Evolutionary conservation across 2,329 filamentous ascomycete genomes (phyloP).

Genomic region (Cladosporium colombiae): DNA sequence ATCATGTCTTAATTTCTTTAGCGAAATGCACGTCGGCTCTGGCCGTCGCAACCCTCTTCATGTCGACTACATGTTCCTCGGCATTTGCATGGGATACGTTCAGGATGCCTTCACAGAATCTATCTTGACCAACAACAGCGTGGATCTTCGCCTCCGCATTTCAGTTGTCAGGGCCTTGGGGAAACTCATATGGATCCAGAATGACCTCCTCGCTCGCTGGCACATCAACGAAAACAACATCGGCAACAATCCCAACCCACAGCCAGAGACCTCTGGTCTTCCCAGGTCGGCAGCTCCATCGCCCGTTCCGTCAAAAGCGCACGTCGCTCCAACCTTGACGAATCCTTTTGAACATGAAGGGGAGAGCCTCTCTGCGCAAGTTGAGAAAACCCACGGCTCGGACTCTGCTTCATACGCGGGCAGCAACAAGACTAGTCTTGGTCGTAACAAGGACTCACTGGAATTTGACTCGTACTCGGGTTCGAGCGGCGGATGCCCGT

Average conservation of each 20-base stretch:
- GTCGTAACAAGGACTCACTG: constrained; percentile 13
- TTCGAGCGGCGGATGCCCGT: constrained; percentile 7
- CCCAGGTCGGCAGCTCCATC: constrained; percentile 1
- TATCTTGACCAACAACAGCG: constrained; percentile 68
- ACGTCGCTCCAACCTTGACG: neutral
- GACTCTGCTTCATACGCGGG: constrained; percentile 12
- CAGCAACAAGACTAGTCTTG: constrained; percentile 17
- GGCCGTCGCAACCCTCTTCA: constrained; percentile 71
- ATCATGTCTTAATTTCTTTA: neutral
- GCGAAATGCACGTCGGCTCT: constrained; percentile 80
- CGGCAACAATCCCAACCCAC: neutral
- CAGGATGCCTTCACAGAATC: constrained; percentile 77
- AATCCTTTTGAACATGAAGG: neutral
- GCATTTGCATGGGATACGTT: constrained; percentile 70
- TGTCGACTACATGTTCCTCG: constrained; percentile 79
- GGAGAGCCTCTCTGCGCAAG: neutral
- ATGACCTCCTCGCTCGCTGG: constrained; percentile 83
- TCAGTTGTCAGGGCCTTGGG: constrained; percentile 73
- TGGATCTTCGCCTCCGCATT: constrained; percentile 68
- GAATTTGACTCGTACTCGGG: constrained; percentile 2
- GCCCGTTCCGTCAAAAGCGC: constrained; percentile 2
- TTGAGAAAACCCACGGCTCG: neutral
- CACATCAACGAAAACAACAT: constrained; percentile 44
- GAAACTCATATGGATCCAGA: constrained; percentile 87
- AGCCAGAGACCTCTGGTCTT: neutral